These are phyloP conservation scores for Talaromyces atroroseus DNA, from an alignment of 2,329 filamentous ascomycete genomes.

Conservation along the genomic window DNA sequence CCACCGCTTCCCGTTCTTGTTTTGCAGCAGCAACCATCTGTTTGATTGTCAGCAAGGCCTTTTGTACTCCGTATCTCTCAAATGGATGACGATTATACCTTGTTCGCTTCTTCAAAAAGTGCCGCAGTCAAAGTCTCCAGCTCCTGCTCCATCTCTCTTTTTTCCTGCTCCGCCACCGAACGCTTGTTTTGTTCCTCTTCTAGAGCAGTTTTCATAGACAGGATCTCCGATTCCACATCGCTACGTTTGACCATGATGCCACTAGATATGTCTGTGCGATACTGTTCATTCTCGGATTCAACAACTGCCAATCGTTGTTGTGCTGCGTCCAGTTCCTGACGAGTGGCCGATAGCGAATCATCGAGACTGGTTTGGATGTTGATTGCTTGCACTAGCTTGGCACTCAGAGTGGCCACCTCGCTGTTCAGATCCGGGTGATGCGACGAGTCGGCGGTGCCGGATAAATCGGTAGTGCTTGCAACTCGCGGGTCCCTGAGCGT, in stretches of 20 bases:
- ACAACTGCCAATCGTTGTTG: slow-evolving; percentile 62
- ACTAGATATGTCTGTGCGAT: slow-evolving; percentile 63
- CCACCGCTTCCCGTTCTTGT: slow-evolving; percentile 71
- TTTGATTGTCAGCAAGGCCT: slow-evolving; percentile 15
- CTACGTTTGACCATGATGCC: slow-evolving; percentile 72
- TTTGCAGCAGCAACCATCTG: slow-evolving; percentile 89
- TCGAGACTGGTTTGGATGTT: slow-evolving; percentile 92
- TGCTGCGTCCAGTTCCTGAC: slow-evolving; percentile 74
- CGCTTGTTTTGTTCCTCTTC: slow-evolving; percentile 62
- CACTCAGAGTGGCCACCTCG: slow-evolving; percentile 85
- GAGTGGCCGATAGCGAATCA: slow-evolving; percentile 74
- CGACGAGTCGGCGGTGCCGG: slow-evolving; percentile 29
- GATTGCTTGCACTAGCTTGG: slow-evolving; percentile 94
- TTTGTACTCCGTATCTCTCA: neutral
- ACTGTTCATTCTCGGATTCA: slow-evolving; percentile 63
- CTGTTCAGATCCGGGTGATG: slow-evolving; percentile 58
- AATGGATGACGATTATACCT: slow-evolving; percentile 41
- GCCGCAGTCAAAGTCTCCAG: slow-evolving; percentile 84
- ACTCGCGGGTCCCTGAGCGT: slow-evolving; percentile 43
- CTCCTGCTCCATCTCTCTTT: slow-evolving; percentile 86
- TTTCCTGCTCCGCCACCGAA: slow-evolving; percentile 66
- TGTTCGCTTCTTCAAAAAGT: slow-evolving; percentile 97
- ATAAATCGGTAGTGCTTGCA: slow-evolving; percentile 30
- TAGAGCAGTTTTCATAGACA: slow-evolving; percentile 52
- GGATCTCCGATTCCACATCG: slow-evolving; percentile 68